Conservation (phyloP, 148 eudicot genomes). For the Fagopyrum esculentum region DNA sequence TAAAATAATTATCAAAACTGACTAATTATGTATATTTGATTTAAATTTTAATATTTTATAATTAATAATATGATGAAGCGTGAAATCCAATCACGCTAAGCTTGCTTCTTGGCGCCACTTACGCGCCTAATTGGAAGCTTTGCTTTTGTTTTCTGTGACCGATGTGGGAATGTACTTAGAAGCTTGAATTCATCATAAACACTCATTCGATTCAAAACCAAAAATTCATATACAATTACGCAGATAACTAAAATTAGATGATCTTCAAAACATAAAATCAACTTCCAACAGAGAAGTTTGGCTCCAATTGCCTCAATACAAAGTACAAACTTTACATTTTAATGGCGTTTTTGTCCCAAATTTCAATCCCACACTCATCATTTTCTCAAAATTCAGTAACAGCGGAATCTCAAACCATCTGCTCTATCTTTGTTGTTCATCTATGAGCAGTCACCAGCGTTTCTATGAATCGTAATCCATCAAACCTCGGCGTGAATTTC, state of each 20-base stretch:
- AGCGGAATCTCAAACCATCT: background rate
- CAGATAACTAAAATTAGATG: background rate
- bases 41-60: too few species aligned
- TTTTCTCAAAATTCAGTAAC: background rate
- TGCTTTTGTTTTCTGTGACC: too few species aligned
- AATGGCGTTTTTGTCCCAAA: background rate
- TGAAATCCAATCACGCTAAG: too few species aligned
- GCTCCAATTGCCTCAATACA: background rate
- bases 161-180: too few species aligned
- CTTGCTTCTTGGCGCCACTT: too few species aligned
- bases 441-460: conserved; percentile 41
- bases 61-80: too few species aligned
- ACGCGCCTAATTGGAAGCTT: too few species aligned
- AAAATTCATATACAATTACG: background rate
- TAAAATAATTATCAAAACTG: too few species aligned
- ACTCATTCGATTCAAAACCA: background rate
- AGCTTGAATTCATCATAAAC: too few species aligned
- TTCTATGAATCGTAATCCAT: conserved; percentile 41
- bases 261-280: background rate
- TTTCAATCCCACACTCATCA: background rate
- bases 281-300: background rate
- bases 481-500: conserved; percentile 40
- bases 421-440: conserved; percentile 8
- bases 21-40: too few species aligned
- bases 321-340: background rate